Base-by-base conservation (phyloP, 1,139 yeast species). In the Groenewaldozyma auringiensis region DNA sequence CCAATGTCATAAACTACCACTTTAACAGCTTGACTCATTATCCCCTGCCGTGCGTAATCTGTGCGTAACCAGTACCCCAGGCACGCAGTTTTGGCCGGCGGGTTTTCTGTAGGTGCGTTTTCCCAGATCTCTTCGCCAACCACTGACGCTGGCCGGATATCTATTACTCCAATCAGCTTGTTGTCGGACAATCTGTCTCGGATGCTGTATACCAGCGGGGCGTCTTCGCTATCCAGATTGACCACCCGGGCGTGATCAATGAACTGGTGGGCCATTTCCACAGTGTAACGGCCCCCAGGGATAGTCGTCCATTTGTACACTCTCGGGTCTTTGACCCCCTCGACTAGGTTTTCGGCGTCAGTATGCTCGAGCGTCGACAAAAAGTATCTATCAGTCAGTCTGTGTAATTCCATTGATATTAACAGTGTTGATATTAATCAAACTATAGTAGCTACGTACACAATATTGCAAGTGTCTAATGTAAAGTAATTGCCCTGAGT, bases 11-110 rank as follows among this genome's bases (percentile, higher is more conserved):
- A 42, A 4, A 52, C 31, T 25, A 50, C n/a, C 1, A 47, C 45
- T 3, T 38, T 25, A 9, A 56, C 35, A n/a, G 55, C 55, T 3
- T 40, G 39, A 3, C 52, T 36, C 47, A 50, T 52, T 34, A 56
- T 48, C 9, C 59, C 57, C 21, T 46, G 40, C n/a, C 51, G 46
- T 22, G 47, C 45, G 37, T 55, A 53, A 4, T 44, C 53, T 3
- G 59, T 53, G 16, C 41, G 45, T 13, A 56, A 43, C 50, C 52
- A 54, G 45, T 52, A 56, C 11, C 59, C 58, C 21, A 55, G 47
- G 2, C 46, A 25, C 2, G 53, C 56, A 32, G 27, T 47, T 16
- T 35, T 32, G 2, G 17, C 35, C 6, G 21, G 22, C 6, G 38
- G 38, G 22, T 17, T 11, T 11, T 25, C 29, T 25, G 9, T 25